Evolutionary conservation across 441 rosid genomes (phyloP).

Genomic region (Gossypium schwendimanii): DNA sequence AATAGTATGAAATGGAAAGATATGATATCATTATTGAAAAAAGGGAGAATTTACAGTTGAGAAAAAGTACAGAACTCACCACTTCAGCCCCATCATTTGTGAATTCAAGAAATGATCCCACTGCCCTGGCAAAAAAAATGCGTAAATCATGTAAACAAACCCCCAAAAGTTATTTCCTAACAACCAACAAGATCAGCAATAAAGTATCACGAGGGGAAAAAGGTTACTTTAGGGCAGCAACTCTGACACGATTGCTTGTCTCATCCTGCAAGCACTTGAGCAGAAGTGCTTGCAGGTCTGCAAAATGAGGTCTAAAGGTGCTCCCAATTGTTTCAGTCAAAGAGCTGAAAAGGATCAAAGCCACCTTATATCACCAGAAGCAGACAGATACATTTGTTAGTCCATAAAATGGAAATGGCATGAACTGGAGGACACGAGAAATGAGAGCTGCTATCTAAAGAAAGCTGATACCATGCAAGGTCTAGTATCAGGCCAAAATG

Average conservation of each 20-base stretch:
- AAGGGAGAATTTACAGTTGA: not conserved
- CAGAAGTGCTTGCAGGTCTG: constrained; percentile 83
- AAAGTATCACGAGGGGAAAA: not conserved
- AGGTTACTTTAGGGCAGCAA: constrained; percentile 92
- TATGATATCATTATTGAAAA: not conserved
- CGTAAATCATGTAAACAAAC: constrained; percentile 16
- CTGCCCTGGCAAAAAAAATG: constrained; percentile 59
- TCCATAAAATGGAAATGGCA: not conserved
- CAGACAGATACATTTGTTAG: constrained; percentile 4
- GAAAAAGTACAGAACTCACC: constrained; percentile 44
- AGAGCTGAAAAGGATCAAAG: constrained; percentile 95
- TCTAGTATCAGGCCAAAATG: not conserved
- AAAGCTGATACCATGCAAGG: not conserved
- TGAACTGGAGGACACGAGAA: not conserved
- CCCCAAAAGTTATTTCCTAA: constrained; percentile 8
- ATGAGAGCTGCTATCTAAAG: not conserved
- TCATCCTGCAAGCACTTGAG: constrained; percentile 93
- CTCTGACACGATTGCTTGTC: constrained; percentile 85
- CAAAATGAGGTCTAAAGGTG: constrained; percentile 78
- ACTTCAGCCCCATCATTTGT: constrained; percentile 77
- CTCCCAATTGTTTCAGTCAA: constrained; percentile 94
- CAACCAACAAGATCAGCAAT: constrained; percentile 5
- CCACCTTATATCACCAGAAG: constrained; percentile 52
- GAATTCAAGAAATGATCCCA: constrained; percentile 94
- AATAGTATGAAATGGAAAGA: not conserved